Conservation (phyloP, 441 rosid genomes). For the Biscutella laevigata region DNA sequence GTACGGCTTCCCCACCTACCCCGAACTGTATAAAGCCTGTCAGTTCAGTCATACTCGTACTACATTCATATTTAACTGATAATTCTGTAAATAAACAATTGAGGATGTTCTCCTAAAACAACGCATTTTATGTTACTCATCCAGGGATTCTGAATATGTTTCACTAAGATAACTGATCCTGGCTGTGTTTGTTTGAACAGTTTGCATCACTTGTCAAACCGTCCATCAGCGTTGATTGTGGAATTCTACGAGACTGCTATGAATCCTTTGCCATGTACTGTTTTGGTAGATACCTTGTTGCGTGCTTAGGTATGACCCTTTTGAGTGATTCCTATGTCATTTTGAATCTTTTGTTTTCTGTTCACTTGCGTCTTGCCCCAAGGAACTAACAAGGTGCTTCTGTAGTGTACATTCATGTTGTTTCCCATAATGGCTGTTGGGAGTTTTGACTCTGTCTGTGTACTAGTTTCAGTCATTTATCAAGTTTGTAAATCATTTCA, state of each 20-base stretch:
- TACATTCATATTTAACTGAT: too few species aligned
- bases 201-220: slow-evolving; percentile 86
- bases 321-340: not conserved
- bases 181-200: slow-evolving; percentile 33
- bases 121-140: too few species aligned
- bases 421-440: not conserved
- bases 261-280: slow-evolving; percentile 99
- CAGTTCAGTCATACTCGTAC: not conserved
- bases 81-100: too few species aligned
- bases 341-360: not conserved
- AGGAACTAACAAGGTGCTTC: slow-evolving; percentile 1
- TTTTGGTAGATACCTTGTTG: slow-evolving; percentile 97
- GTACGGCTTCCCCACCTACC: too few species aligned
- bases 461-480: not conserved
- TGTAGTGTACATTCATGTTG: not conserved
- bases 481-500: not conserved
- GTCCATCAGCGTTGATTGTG: slow-evolving; percentile 81
- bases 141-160: not conserved
- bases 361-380: not conserved
- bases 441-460: not conserved
- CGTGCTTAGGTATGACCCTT: slow-evolving; percentile 82
- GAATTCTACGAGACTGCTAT: slow-evolving; percentile 92
- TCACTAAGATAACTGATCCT: not conserved
- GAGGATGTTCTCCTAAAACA: too few species aligned
- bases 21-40: too few species aligned